Evolutionary conservation across 306 rosid genomes (phyloP), one percentile per base, ranked within the genome.

Genomic region (Coriaria nepalensis): DNA sequence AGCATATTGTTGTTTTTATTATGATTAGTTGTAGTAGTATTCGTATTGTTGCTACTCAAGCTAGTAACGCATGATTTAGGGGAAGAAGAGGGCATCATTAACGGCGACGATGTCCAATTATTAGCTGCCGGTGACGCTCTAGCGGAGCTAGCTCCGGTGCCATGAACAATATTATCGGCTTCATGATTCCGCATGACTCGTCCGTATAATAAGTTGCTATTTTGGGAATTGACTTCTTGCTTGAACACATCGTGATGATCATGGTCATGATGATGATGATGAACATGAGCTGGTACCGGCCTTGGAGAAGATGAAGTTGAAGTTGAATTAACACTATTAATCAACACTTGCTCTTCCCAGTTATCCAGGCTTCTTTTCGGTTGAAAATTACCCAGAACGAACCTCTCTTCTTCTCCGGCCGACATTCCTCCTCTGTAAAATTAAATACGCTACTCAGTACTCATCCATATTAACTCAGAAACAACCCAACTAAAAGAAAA

Each of bases 321-420:
- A 1, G 29, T 20, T 20, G 29, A 20, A 20, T 20, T 20, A 20
- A 20, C 3, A 20, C 29, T 20, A 20, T 20, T 20, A 53, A 40
- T 53, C 47, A 53, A 39, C 12, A 53, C 33, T 53, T 38, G 29
- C 4, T 47, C 57, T 4, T 40, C 57, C 37, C 40, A 40, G 38
- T 40, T 53, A 4, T 53, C 57, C 47, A 38, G 11, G 29, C 3
- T 20, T 47, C 41, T 53, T 39, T 53, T 53, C 41, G 37, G 47
- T 53, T 53, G 47, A 53, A 39, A 53, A 52, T 52, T 34, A 53
- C 41, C 41, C 57, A 53, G n/a, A 53, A 0, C 47, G 46, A 53
- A 53, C 37, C 38, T 42, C 20, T 53, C 57, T 53, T 41, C 45
- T 7, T 40, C 37, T 2, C 29, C 57, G 29, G 40, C 47, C 11